These are phyloP conservation scores for Stygiomarasmius scandens DNA, from an alignment of 1,284 basidiomycete genomes.

Conservation along the genomic window DNA sequence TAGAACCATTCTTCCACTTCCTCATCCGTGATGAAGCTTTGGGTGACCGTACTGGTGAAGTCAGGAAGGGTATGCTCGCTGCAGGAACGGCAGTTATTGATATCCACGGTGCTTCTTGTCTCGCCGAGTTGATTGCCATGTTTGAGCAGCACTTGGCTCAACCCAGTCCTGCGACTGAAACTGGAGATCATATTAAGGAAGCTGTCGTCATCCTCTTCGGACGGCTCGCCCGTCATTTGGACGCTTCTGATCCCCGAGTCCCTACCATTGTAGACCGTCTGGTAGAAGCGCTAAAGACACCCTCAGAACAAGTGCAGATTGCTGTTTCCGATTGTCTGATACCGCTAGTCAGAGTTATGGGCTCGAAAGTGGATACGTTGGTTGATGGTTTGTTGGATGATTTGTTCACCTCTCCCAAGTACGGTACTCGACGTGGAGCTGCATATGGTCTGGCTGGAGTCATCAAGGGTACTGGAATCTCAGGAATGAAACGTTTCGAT, in stretches of 20 bases:
- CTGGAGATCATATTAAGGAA: conserved; percentile 89
- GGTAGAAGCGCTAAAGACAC: conserved; percentile 90
- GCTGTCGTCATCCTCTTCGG: conserved; percentile 96
- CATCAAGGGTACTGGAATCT: conserved; percentile 88
- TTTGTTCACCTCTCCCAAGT: conserved; percentile 80
- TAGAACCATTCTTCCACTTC: conserved; percentile 87
- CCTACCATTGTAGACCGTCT: conserved; percentile 89
- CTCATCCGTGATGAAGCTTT: conserved; percentile 85
- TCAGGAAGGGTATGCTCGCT: conserved; percentile 85
- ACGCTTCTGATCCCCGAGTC: conserved; percentile 75
- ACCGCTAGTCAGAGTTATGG: conserved; percentile 81
- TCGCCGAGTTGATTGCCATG: conserved; percentile 79
- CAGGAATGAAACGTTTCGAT: conserved; percentile 83
- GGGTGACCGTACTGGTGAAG: conserved; percentile 84
- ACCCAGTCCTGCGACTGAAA: conserved; percentile 67
- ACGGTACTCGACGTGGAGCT: conserved; percentile 90
- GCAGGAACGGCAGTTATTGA: conserved; percentile 88
- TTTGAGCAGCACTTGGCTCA: conserved; percentile 83
- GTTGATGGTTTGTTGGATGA: conserved; percentile 81
- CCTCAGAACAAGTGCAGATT: conserved; percentile 95
- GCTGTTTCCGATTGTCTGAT: conserved; percentile 95
- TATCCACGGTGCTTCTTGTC: conserved; percentile 73
- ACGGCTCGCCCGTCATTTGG: conserved; percentile 88
- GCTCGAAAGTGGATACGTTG: conserved; percentile 64
- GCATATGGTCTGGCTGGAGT: conserved; percentile 96